Conservation (phyloP, 371 early-diverging fungal genomes). For the Syncephalastrum racemosum region DNA sequence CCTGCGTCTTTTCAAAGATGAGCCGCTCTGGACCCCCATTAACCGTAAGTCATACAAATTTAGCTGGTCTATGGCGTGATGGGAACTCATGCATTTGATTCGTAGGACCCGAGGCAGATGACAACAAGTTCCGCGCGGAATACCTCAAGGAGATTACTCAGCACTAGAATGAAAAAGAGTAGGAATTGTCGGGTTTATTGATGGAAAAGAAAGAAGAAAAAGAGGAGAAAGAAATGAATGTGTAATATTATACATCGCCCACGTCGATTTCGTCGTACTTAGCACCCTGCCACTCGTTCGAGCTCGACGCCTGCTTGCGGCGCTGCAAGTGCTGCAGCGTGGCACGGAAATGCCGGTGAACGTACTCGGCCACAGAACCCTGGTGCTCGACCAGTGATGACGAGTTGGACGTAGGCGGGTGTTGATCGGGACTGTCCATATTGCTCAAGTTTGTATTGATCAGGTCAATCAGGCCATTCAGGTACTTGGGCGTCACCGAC, state of each 20-base stretch:
- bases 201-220: not conserved
- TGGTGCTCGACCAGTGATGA: slow-evolving; percentile 56
- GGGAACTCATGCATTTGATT: slow-evolving; percentile 1
- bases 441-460: slow-evolving; percentile 73
- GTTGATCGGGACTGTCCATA: slow-evolving; percentile 68
- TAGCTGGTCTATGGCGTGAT: not conserved
- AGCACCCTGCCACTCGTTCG: slow-evolving; percentile 27
- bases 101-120: slow-evolving; percentile 41
- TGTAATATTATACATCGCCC: slow-evolving; percentile 16
- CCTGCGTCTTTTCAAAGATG: slow-evolving; percentile 93
- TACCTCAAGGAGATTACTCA: slow-evolving; percentile 23
- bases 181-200: too few relatives aligned
- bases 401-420: slow-evolving; percentile 61
- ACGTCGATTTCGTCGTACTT: slow-evolving; percentile 27
- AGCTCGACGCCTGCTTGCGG: slow-evolving; percentile 20
- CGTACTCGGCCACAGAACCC: slow-evolving; percentile 52
- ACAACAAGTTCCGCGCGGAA: slow-evolving; percentile 36
- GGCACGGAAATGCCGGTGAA: slow-evolving; percentile 61
- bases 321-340: slow-evolving; percentile 52
- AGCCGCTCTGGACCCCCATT: slow-evolving; percentile 92
- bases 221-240: not conserved
- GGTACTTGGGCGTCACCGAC: slow-evolving; percentile 75
- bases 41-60: slow-evolving; percentile 62
- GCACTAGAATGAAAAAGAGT: too few relatives aligned
- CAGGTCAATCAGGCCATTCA: slow-evolving; percentile 88